These are phyloP conservation scores for Malus sylvestris DNA, from an alignment of 306 rosid species.

Conservation along the genomic window DNA sequence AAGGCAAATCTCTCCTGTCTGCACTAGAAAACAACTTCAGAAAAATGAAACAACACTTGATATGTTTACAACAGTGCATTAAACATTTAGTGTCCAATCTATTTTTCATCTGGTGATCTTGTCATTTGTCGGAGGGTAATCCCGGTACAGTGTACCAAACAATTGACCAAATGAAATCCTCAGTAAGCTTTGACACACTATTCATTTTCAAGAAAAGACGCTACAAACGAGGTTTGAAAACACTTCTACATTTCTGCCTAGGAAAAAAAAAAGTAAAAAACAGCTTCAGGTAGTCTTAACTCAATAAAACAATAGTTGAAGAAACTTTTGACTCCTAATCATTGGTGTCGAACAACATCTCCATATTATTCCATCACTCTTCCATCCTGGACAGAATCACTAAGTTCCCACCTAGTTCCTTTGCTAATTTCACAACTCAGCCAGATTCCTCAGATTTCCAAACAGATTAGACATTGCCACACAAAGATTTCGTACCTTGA, in stretches of 20 bases:
- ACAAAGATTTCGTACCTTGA: slow-evolving; percentile 49
- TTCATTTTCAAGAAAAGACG: background rate
- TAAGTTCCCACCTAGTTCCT: background rate
- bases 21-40: background rate
- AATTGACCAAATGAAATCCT: background rate
- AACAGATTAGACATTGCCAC: background rate
- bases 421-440: background rate
- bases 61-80: slow-evolving; percentile 9
- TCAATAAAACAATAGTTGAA: background rate
- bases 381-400: background rate
- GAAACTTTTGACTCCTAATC: background rate
- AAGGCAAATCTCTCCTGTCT: slow-evolving; percentile 98
- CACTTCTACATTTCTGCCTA: background rate
- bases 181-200: background rate
- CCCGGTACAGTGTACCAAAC: background rate
- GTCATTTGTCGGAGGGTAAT: background rate
- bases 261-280: background rate
- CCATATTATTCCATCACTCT: background rate
- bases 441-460: background rate
- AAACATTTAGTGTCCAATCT: background rate
- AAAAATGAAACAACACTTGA: background rate
- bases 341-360: background rate
- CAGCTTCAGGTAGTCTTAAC: background rate
- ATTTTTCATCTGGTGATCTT: background rate
- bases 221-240: background rate